Percentiles rank a stretch among this genome's conserved stretches.
Conservation (phyloP, 2,329 filamentous ascomycete genomes). For the Podosphaera leucotricha region DNA sequence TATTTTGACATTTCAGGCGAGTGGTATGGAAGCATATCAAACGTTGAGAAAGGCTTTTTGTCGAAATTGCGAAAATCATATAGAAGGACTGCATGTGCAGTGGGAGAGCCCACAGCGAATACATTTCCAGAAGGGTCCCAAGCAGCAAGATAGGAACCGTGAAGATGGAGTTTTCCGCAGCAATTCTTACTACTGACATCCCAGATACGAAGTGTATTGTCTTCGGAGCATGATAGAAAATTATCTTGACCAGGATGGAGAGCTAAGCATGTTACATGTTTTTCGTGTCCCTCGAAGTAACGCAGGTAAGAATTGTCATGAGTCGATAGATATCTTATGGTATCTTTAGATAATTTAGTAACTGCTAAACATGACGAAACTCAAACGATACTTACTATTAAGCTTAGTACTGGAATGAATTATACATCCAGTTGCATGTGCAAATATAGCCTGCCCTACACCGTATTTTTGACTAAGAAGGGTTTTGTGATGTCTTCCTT, state of each 20-base stretch:
- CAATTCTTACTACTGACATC: conserved; percentile 51
- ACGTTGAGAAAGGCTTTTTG: conserved; percentile 67
- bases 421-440: conserved; percentile 66
- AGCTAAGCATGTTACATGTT: conserved; percentile 57
- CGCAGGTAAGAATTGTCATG: conserved; percentile 94
- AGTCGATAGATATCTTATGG: conserved; percentile 63
- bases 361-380: not conserved
- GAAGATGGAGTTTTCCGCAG: conserved; percentile 58
- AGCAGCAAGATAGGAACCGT: conserved; percentile 58
- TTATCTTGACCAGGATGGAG: conserved; percentile 72
- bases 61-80: conserved; percentile 91
- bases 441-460: conserved; percentile 81
- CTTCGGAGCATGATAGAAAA: conserved; percentile 76
- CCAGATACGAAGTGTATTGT: conserved; percentile 85
- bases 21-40: conserved; percentile 41
- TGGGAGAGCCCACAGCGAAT: conserved; percentile 70
- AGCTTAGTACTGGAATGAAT: conserved; percentile 92
- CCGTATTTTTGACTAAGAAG: conserved; percentile 93
- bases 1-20: conserved; percentile 28
- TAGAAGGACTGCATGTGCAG: conserved; percentile 56
- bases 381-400: conserved; percentile 35
- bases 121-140: conserved; percentile 85
- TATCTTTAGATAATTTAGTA: conserved; percentile 26
- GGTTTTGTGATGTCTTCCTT: conserved; percentile 72
- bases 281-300: conserved; percentile 83